A percentile compares a stretch with the other conserved stretches of the same genome.
These are phyloP conservation scores for Polychaeton citri DNA, from an alignment of 2,329 filamentous ascomycete species.

Conservation along the genomic window DNA sequence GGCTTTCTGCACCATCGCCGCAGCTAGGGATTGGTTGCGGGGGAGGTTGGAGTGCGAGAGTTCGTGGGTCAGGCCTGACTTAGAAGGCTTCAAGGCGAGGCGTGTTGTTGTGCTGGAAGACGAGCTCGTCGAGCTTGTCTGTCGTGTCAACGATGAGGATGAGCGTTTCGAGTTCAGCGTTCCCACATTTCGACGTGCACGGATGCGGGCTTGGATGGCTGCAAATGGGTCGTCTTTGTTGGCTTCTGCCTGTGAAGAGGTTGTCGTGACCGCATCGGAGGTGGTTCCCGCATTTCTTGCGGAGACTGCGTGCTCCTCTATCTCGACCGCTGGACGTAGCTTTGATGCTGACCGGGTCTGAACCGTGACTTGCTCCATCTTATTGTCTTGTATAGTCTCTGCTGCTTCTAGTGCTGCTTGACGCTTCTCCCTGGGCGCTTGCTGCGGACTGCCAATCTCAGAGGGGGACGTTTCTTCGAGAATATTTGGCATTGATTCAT, in stretches of 20 bases:
- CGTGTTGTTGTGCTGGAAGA: conserved; percentile 7
- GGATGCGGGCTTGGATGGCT: conserved; percentile 21
- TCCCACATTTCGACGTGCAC: conserved; percentile 20
- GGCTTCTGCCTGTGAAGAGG: background rate
- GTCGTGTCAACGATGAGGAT: conserved; percentile 10
- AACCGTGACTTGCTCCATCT: background rate
- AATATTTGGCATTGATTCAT: background rate
- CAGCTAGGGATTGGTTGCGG: conserved; percentile 10
- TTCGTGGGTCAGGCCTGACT: background rate
- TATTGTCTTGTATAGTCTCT: background rate
- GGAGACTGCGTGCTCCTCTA: background rate
- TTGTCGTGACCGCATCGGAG: background rate
- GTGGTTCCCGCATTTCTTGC: background rate
- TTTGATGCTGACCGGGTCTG: background rate
- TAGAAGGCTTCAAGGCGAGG: conserved; percentile 5
- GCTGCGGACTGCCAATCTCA: too few species aligned
- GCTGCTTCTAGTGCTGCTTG: background rate
- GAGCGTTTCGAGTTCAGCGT: conserved; percentile 21
- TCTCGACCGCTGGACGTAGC: background rate
- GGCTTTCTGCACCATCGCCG: conserved; percentile 59
- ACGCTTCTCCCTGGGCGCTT: background rate
- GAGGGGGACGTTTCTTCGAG: background rate
- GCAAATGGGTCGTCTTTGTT: conserved; percentile 15
- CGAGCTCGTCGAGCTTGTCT: conserved; percentile 24
- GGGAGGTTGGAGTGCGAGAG: conserved; percentile 7